Evolutionary conservation across 2,329 filamentous ascomycete genomes (phyloP).

Genomic region (Phoma sp.): DNA sequence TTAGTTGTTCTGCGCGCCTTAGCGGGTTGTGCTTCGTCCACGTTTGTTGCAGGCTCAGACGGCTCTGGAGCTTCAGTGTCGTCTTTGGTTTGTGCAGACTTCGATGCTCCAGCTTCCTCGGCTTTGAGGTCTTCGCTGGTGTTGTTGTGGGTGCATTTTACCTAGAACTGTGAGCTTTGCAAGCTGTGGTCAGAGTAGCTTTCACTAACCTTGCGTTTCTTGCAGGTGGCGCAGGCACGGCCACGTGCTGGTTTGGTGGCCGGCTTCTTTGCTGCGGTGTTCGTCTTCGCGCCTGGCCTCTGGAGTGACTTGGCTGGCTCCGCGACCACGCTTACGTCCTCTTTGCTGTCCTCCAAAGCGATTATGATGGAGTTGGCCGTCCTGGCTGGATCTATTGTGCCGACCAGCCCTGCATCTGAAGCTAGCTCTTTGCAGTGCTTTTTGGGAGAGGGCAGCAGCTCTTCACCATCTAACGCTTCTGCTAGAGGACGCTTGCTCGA

Average conservation of each 20-base stretch:
- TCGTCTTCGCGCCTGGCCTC: neutral
- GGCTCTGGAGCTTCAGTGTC: too few species aligned
- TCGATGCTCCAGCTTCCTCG: too few species aligned
- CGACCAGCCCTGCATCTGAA: too few species aligned
- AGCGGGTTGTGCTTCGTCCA: neutral
- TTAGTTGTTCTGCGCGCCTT: slow-evolving; percentile 16
- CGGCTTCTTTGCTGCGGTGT: neutral
- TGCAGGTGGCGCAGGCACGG: slow-evolving; percentile 4
- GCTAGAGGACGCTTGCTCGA: too few species aligned
- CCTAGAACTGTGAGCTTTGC: neutral
- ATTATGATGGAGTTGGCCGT: neutral
- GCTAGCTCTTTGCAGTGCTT: too few species aligned
- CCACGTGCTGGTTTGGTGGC: neutral
- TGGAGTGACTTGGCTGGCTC: neutral
- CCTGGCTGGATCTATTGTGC: too few species aligned
- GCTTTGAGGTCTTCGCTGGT: neutral
- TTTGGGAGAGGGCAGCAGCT: too few species aligned
- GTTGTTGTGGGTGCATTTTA: slow-evolving; percentile 7
- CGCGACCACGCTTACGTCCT: neutral
- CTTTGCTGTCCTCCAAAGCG: neutral
- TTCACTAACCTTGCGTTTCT: slow-evolving; percentile 7
- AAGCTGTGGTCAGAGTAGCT: too few species aligned
- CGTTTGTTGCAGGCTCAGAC: neutral
- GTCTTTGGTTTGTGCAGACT: too few species aligned
- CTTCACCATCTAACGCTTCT: too few species aligned